Evolutionary conservation across 2,329 filamentous ascomycete species (phyloP).

Genomic region (Pyricularia grisea): DNA sequence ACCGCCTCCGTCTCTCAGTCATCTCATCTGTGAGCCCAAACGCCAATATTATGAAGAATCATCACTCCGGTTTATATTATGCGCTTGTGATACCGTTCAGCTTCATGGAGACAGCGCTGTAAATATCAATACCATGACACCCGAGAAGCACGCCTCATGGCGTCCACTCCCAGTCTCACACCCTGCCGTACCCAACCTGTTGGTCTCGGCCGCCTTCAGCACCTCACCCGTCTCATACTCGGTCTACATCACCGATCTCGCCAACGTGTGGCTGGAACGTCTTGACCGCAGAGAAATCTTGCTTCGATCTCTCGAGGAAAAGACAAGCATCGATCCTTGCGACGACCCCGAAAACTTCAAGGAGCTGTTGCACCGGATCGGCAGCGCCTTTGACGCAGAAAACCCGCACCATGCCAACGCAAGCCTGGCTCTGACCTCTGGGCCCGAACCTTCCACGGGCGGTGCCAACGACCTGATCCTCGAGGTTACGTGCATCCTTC

Average conservation of each 20-base stretch:
- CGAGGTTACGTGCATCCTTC: conserved; percentile 49
- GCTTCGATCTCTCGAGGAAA: conserved; percentile 48
- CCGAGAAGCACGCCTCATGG: conserved; percentile 26
- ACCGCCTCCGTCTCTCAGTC: not conserved
- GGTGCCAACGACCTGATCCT: conserved; percentile 31
- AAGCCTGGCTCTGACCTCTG: conserved; percentile 29
- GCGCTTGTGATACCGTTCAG: not conserved
- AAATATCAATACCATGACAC: not conserved
- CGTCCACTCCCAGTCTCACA: conserved; percentile 34
- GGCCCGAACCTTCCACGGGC: not conserved
- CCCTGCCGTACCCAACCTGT: conserved; percentile 44
- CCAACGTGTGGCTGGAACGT: conserved; percentile 62
- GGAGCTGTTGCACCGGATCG: conserved; percentile 57
- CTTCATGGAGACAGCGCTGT: not conserved
- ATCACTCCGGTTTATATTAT: not conserved
- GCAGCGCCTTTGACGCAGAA: conserved; percentile 38
- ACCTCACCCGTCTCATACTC: conserved; percentile 43
- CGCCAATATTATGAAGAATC: not conserved
- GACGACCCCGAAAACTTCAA: conserved; percentile 58
- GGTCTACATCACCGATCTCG: conserved; percentile 61
- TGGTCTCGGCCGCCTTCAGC: conserved; percentile 51
- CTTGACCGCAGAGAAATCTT: conserved; percentile 54
- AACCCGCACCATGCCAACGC: conserved; percentile 32
- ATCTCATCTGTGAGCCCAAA: not conserved
- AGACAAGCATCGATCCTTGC: conserved; percentile 65